phyloP scores from a whole-genome alignment of 1,139 yeast species.

The Nakaseomyces kungkrabaensis region DNA sequence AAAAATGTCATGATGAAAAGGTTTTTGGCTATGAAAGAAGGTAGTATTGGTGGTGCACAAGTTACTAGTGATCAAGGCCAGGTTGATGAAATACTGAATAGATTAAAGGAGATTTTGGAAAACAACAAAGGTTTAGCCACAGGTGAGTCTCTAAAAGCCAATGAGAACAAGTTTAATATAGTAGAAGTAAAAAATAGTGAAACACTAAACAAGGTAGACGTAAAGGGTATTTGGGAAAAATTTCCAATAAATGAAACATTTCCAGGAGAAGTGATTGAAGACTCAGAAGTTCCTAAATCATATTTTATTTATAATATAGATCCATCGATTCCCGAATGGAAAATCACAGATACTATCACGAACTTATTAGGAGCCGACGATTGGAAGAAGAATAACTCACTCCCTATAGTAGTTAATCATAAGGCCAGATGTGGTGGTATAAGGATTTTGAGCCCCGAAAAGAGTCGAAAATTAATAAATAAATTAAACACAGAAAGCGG shows the following conservation, averaged over 20 bases:
- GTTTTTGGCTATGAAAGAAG: slow-evolving; percentile 42
- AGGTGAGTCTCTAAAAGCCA: background rate
- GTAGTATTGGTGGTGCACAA: slow-evolving; percentile 35
- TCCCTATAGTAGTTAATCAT: slow-evolving; percentile 19
- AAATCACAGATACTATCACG: slow-evolving; percentile 16
- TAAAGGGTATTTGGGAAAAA: slow-evolving; percentile 11
- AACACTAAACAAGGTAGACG: slow-evolving; percentile 10
- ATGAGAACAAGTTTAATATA: background rate
- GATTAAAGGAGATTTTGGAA: slow-evolving; percentile 15
- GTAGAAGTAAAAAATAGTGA: background rate
- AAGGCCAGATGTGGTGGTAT: slow-evolving; percentile 24
- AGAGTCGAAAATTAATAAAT: slow-evolving; percentile 7
- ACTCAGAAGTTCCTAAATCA: slow-evolving; percentile 7
- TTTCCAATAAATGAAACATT: slow-evolving; percentile 18
- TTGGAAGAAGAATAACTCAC: slow-evolving; percentile 20
- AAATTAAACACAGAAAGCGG: slow-evolving; percentile 8
- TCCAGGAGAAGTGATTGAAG: background rate
- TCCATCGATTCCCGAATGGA: slow-evolving; percentile 24
- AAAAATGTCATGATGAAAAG: slow-evolving; percentile 42
- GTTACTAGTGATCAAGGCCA: slow-evolving; percentile 27
- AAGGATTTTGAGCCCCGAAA: slow-evolving; percentile 12
- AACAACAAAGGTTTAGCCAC: background rate
- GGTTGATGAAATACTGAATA: slow-evolving; percentile 29
- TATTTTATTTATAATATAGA: slow-evolving; percentile 25
- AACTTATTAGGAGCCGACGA: slow-evolving; percentile 10